phyloP scores from a whole-genome alignment of 768 basidiomycete genomes.

The Rhodotorula diobovata region DNA sequence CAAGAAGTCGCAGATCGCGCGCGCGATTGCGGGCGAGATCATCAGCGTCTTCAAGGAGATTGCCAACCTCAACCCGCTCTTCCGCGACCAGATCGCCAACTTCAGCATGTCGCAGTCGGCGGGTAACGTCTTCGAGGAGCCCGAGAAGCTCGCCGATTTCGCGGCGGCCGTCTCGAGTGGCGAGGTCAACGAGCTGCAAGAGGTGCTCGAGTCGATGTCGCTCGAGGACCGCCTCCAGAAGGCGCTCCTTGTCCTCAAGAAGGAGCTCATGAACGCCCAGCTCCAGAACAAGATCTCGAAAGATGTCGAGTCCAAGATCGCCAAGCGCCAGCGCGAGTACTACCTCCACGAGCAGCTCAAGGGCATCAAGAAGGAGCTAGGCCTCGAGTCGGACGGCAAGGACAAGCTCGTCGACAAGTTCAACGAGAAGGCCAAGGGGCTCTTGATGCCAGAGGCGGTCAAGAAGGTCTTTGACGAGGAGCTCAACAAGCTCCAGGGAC shows the following conservation, averaged over 20 bases:
- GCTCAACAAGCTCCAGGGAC: slow-evolving; percentile 78
- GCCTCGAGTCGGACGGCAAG: slow-evolving; percentile 70
- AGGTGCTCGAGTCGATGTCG: slow-evolving; percentile 77
- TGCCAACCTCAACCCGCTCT: slow-evolving; percentile 90
- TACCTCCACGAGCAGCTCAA: slow-evolving; percentile 44
- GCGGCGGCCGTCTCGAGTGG: slow-evolving; percentile 92
- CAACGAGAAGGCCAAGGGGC: slow-evolving; percentile 75
- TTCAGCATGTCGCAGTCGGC: slow-evolving; percentile 90
- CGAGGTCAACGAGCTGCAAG: slow-evolving; percentile 87
- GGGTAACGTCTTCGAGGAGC: slow-evolving; percentile 91
- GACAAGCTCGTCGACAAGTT: slow-evolving; percentile 72
- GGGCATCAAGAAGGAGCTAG: slow-evolving; percentile 48
- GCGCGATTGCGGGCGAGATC: slow-evolving; percentile 93
- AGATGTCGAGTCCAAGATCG: slow-evolving; percentile 73
- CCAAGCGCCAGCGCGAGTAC: slow-evolving; percentile 49
- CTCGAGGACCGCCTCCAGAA: slow-evolving; percentile 87
- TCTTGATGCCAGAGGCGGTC: slow-evolving; percentile 75
- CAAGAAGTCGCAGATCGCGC: slow-evolving; percentile 82
- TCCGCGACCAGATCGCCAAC: slow-evolving; percentile 96
- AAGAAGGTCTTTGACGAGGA: slow-evolving; percentile 96
- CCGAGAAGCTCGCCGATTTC: slow-evolving; percentile 94
- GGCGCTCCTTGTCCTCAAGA: slow-evolving; percentile 87
- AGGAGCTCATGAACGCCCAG: slow-evolving; percentile 95
- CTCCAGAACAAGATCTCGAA: slow-evolving; percentile 85
- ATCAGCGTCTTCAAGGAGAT: slow-evolving; percentile 98